phyloP scores from a whole-genome alignment of 1,284 basidiomycete species.

The Polyporus tsugae region DNA sequence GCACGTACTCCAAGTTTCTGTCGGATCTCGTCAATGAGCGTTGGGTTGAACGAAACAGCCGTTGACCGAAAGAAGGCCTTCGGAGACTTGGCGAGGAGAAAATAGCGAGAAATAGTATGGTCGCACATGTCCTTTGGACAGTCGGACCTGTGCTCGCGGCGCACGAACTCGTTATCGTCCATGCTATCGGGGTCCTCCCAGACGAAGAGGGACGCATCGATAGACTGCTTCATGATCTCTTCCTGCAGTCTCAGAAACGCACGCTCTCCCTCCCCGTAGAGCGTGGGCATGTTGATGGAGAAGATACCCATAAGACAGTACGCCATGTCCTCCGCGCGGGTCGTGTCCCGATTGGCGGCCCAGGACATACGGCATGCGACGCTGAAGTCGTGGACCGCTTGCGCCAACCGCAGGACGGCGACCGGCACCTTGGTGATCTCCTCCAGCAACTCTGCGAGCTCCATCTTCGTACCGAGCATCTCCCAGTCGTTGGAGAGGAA shows the following conservation, averaged over 20 bases:
- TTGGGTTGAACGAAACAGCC: not conserved
- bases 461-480: constrained; percentile 2
- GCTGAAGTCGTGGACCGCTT: not conserved
- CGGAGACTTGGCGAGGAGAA: not conserved
- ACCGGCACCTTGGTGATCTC: not conserved
- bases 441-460: not conserved
- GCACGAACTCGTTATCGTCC: not conserved
- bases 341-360: constrained; percentile 1
- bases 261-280: constrained; percentile 2
- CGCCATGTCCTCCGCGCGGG: constrained; percentile 6
- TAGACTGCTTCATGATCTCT: constrained; percentile 1
- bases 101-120: not conserved
- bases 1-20: not conserved
- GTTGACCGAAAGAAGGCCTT: not conserved
- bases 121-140: not conserved
- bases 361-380: constrained; percentile 4
- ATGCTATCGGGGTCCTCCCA: not conserved
- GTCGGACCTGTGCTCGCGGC: not conserved
- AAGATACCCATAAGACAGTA: constrained; percentile 11
- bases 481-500: constrained; percentile 7
- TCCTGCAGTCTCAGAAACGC: constrained; percentile 7
- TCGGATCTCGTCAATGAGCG: not conserved
- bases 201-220: not conserved
- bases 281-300: constrained; percentile 9
- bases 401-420: not conserved